Conservation (phyloP, 2,329 filamentous ascomycete species). For the Ophiobolus disseminans region DNA sequence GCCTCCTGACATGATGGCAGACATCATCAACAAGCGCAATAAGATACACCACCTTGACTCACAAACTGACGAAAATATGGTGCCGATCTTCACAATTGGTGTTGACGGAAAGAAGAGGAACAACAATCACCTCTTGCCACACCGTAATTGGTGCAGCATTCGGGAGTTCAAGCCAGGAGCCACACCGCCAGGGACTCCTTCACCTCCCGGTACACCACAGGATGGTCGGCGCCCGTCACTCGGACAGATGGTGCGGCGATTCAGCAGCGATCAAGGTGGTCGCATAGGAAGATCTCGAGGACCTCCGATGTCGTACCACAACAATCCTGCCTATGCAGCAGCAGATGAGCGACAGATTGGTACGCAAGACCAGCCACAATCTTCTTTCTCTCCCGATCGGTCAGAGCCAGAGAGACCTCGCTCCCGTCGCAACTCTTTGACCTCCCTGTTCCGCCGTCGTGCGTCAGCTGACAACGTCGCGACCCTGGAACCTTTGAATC, state of each 20-base stretch:
- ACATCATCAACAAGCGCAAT: conserved; percentile 92
- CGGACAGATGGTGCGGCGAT: conserved; percentile 52
- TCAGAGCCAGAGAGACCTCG: conserved; percentile 36
- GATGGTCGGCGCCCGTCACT: conserved; percentile 39
- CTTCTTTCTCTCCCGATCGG: conserved; percentile 47
- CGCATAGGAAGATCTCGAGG: conserved; percentile 37
- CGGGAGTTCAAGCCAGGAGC: conserved; percentile 78
- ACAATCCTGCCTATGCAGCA: conserved; percentile 44
- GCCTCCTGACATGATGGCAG: conserved; percentile 84
- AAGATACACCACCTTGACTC: conserved; percentile 70
- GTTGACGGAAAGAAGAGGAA: conserved; percentile 89
- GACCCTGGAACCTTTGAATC: conserved; percentile 36
- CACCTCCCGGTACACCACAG: conserved; percentile 37
- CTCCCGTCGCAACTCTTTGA: conserved; percentile 44
- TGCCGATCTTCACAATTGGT: conserved; percentile 87
- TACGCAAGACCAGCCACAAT: conserved; percentile 33
- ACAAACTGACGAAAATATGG: conserved; percentile 93
- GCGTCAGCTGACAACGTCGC: conserved; percentile 37
- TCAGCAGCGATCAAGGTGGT: conserved; percentile 40
- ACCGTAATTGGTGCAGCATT: conserved; percentile 96
- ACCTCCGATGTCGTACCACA: conserved; percentile 49
- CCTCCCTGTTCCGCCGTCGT: conserved; percentile 44
- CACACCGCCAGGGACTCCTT: conserved; percentile 73
- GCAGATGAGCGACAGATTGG: conserved; percentile 39
- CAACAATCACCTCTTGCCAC: conserved; percentile 86